Conservation (phyloP, 306 rosid genomes). For the Carpinus fangiana region DNA sequence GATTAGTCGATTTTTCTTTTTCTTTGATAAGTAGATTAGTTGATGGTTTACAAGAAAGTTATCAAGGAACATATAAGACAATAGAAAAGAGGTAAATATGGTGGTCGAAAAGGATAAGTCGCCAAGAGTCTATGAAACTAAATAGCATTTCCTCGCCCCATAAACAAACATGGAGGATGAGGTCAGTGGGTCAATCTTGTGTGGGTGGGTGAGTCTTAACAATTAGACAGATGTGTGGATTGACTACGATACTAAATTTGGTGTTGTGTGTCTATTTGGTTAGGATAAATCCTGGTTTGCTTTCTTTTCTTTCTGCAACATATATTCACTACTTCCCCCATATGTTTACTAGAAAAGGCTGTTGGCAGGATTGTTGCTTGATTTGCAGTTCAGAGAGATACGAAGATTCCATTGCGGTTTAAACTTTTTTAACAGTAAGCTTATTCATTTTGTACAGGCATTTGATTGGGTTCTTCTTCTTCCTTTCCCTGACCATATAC, state of each 20-base stretch:
- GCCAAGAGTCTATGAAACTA: neutral
- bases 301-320: neutral
- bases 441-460: constrained; percentile 57
- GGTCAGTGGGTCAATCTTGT: neutral
- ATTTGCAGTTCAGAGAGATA: neutral
- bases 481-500: constrained; percentile 86
- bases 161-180: neutral
- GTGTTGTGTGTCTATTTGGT: neutral
- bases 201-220: neutral
- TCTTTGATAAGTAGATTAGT: neutral
- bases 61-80: neutral
- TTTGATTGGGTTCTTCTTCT: constrained; percentile 92
- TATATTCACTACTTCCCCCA: neutral
- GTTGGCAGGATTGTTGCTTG: neutral
- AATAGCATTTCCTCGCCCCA: neutral
- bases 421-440: neutral
- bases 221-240: neutral
- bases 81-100: neutral
- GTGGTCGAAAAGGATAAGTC: neutral
- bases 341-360: neutral
- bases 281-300: neutral
- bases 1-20: neutral
- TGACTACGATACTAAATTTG: neutral
- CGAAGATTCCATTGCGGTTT: neutral
- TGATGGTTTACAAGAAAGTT: neutral